Base-by-base conservation (phyloP, 2,329 filamentous ascomycete species). In the Aspergillus aculeatus region DNA sequence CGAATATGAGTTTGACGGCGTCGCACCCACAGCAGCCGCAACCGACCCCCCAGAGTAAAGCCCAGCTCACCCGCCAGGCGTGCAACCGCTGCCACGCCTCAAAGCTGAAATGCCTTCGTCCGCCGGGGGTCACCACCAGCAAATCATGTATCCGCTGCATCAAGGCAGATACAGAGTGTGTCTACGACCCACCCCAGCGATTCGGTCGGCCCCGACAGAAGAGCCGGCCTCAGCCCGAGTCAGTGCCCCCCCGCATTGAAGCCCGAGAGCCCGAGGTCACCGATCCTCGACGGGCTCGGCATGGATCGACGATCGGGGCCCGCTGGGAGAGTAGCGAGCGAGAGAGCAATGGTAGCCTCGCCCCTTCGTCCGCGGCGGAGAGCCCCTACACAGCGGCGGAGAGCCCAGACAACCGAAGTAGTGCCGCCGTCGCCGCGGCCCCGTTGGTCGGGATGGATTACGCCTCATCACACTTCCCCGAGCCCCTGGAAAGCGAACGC, bases 71-170 rank as follows among this genome's bases (percentile, higher is more conserved):
- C 31, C 51, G 35, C 32, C 38, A 41, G 35, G 35, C 51, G 10
- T 54, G 35, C 35, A 54, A 54, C 24, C 51, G 51, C 21, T 54
- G 51, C 32, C 51, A 54, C 23, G 32, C 32, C 21, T 44, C 21
- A 19, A 54, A 44, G 16, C 35, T 54, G 19, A 23, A 35, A 47
- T 54, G 51, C 32, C 35, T 16, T 29, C 51, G 51, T 29, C 32
- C 32, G 6, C 31, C 38, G 2, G 48, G 48, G 2, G 23, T 31
- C 12, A 44, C 38, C 10, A 38, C 29, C 19, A 44, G 19, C 3
- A 38, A 54, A 26, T 12, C 51, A 14, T 54, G 51, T 32, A 24
- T 35, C 16, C 51, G 35, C 32, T 54, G 51, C 19, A 44, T 38
- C 31, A 53, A 53, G 5, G 32, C 50, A 12, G 31, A 26, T 14